Base-by-base conservation (phyloP, 345 rosid species). In the Linum usitatissimum region DNA sequence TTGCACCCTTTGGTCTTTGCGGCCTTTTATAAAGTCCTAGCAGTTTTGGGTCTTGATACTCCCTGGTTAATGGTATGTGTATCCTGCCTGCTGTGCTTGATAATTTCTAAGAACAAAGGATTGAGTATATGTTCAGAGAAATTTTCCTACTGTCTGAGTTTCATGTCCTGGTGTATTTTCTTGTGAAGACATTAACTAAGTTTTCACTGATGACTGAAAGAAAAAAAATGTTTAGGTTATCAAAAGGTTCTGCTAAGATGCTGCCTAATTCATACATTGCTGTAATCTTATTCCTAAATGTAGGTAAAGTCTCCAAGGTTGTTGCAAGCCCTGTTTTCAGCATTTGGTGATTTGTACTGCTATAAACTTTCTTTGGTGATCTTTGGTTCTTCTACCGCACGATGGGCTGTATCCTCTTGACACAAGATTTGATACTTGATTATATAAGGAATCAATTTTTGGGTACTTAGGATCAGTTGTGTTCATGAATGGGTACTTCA, bases 1-100 rank as follows among this genome's bases (percentile, higher is more conserved):
- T 75, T 90, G 83, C 96, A 93, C 75, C 99, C 99, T 0, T 69
- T 90, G 88, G 23, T 90, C 40, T 93, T 93, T 71, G 80, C 85
- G 38, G 57, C 72, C 40, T 80, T 89, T 61, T 89, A 84, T 76
- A 87, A 79, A 71, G 30, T 87, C 76, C 83, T 92, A 5, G 80
- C 84, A 5, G 31, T 85, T 10, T 70, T 84, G 21, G 84, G 87
- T 38, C 85, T 83, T 74, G 91, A 86, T 73, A 85, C 77, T 42
- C 95, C 88, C 39, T 79, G 64, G 77, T 57, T 86, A 61, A 85
- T 89, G 98, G 97, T 92, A 73, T 71, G 56, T 70, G 21, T 34
- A 34, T 20, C 36, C 51, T 45, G 28, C 18, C 59, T 28, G 23
- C 30, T 55, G 28, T 19, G 59, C 8, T 55, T 55, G 8, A 20